Base-by-base conservation (phyloP, 1,284 basidiomycete species). In the Meripilus lineatus region DNA sequence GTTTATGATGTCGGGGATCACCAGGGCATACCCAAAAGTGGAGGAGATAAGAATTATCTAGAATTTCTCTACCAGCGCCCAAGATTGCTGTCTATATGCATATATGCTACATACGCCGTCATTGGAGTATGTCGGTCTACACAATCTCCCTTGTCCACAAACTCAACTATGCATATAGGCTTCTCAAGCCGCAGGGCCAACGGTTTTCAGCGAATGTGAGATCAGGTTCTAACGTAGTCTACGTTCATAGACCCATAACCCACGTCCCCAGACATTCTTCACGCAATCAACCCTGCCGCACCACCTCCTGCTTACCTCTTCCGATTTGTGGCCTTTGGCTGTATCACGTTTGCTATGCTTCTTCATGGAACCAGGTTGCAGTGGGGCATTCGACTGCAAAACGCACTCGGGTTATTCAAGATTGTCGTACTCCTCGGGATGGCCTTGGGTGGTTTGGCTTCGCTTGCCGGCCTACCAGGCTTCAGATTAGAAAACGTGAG, bases 31-130 rank as follows among this genome's bases (percentile, higher is more conserved):
- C 85, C 84, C 3, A 68, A 76, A 3, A 86, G 72, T 45, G 86
- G 86, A 2, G 86, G 81, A 14, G 86, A 89, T 66, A 86, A 86
- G 65, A 83, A 81, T 44, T 89, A 89, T 53, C 64, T 89, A 25
- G 84, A 88, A 48, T 84, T 72, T 54, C 75, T 86, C 23, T 89
- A 77, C 59, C 69, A 75, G 32, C 67, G 67, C 14, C 86, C 86
- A 5, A 72, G 68, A 45, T 83, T 79, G 51, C 62, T 89, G 44
- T 68, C 67, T 4, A 79, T 79, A 3, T 84, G 80, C 51, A 58
- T 71, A 11, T 88, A 75, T 52, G 72, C 78, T 1, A 63, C 73
- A 7, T 84, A 85, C 55, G 74, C 77, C 1, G 54, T 84, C 11
- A 69, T 84, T 17, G 73, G 77, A 25, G 82, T 79, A 52, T 41